Evolutionary conservation across 1,284 basidiomycete genomes (phyloP), one percentile per base, ranked within the genome.

Genomic region (Vanrija pseudolonga): DNA sequence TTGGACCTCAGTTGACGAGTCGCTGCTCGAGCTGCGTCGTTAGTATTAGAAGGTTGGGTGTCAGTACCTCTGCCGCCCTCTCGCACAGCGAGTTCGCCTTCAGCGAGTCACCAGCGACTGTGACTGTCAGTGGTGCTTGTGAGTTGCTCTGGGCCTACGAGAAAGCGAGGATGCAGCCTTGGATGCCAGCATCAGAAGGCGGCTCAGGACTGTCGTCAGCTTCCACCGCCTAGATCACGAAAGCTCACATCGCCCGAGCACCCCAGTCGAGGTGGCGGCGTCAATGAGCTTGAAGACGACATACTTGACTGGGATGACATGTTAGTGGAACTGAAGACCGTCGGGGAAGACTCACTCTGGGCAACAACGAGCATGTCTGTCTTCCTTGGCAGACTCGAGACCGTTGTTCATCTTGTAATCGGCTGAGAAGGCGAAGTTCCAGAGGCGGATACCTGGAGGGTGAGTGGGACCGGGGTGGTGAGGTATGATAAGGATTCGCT

Each of bases 401-500:
- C 1, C 22, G 9, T 6, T 40, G 17, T 0, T 15, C 42, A 6
- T 20, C 7, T 24, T 22, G n/a, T 20, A 22, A 2, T 6, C 32
- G 32, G 45, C 19, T 2, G 18, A 18, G 15, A 47, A n/a, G 4
- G 46, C 43, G 8, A 39, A 42, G 41, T 58, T 58, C 52, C 52
- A 54, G 14, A 58, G 49, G 5, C 41, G n/a, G 24, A 48, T 46
- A 17, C 56, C 56, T 58, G 52, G 9, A 14, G 18, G 54, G 11
- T 20, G 28, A n/a, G n/a, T n/a, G n/a, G n/a, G n/a, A n/a, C n/a
- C n/a, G n/a, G n/a, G n/a, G n/a, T n/a, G n/a, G n/a, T n/a, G n/a
- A n/a, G n/a, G n/a, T n/a, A n/a, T n/a, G n/a, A n/a, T n/a, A n/a
- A n/a, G n/a, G n/a, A n/a, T n/a, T n/a, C n/a, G 41, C 40, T 14